Evolutionary conservation across 1,284 basidiomycete species (phyloP), one percentile per base, ranked within the genome.

Genomic region (Tremellales sp.): DNA sequence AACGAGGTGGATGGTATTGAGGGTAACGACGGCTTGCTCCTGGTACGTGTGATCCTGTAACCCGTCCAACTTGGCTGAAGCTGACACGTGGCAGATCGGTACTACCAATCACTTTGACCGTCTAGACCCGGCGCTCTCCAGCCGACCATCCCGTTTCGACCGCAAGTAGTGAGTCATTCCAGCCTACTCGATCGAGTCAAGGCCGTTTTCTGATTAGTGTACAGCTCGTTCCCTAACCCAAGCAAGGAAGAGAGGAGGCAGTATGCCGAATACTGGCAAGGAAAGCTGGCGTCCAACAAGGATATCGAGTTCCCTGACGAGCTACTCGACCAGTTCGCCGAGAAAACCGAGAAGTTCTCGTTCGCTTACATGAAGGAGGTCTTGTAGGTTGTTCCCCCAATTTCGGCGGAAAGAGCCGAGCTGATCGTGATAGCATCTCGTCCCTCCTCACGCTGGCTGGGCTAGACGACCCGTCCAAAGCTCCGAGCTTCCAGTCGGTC

Each of bases 341-440:
- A 78, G 13, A 56, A 72, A 49, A 89, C 86, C 0, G 72, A 78
- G 21, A 75, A 77, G 25, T 89, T 89, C 73, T 86, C 83, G 55
- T 89, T 88, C 64, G 86, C 87, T 0, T 88, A 87, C 66, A 77
- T 89, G 59, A 89, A 89, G 64, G 87, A 89, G 72, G 84, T 81
- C 4, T 89, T 89, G 86, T 88, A 64, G 58, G 85, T 80, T 23
- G 17, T 27, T 19, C 12, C 26, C 4, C 4, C n/a, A 2, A 13
- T 10, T 29, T 27, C 15, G 0, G 36, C 10, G 22, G 5, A 27
- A 33, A 17, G 46, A 24, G 10, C 22, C 26, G 21, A 21, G 4
- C 8, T 0, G 23, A 12, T 17, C 7, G 17, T 7, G 12, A 23
- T 47, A 70, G 67, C 51, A 56, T 70, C 6, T 65, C 65, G 4